Conservation (phyloP, 2,329 filamentous ascomycete species). For the Triangularia verruculosa region DNA sequence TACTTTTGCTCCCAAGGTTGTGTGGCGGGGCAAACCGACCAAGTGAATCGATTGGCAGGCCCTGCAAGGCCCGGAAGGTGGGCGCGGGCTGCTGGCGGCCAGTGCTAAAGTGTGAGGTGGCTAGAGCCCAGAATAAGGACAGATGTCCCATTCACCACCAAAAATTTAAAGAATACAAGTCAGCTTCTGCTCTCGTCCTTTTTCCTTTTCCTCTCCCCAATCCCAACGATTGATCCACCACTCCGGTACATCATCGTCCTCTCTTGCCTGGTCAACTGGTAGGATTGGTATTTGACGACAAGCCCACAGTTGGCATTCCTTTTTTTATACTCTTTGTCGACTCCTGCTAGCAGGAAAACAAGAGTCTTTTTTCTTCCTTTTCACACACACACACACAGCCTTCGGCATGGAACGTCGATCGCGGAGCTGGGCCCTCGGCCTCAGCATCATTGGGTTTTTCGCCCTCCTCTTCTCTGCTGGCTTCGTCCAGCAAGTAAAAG, state of each 20-base stretch:
- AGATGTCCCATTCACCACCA: conserved; percentile 27
- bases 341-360: conserved; percentile 22
- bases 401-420: conserved; percentile 30
- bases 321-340: conserved; percentile 11
- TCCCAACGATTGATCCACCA: conserved; percentile 6
- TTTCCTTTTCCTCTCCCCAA: conserved; percentile 13
- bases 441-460: conserved; percentile 90
- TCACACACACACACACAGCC: conserved; percentile 18
- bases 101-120: conserved; percentile 25
- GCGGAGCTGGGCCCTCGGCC: conserved; percentile 54
- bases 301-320: conserved; percentile 14
- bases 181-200: conserved; percentile 13
- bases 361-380: conserved; percentile 14
- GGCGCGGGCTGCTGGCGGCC: conserved; percentile 13
- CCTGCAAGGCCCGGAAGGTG: conserved; percentile 4
- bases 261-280: conserved; percentile 6
- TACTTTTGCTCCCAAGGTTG: conserved; percentile 1
- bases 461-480: conserved; percentile 85
- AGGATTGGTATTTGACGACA: conserved; percentile 20
- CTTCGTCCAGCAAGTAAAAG: conserved; percentile 73
- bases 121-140: conserved; percentile 29
- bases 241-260: conserved; percentile 11
- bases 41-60: conserved; percentile 5
- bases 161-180: conserved; percentile 23
- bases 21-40: background rate